Base-by-base conservation (phyloP, 2,329 filamentous ascomycete species). In the Allantophomopsis cytisporea region DNA sequence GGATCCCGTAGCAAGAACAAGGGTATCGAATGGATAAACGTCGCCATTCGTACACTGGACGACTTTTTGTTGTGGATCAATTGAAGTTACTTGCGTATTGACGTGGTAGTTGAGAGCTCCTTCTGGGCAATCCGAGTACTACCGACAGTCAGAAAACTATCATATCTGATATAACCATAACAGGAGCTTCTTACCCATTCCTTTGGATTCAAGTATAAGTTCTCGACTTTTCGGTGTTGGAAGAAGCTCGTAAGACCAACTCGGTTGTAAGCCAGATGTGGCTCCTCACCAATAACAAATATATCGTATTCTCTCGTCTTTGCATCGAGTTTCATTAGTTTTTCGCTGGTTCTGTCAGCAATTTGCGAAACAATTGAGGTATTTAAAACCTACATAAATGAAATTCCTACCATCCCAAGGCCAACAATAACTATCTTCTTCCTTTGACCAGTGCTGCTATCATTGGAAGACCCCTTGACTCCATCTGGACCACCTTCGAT, bases 221-320 rank as follows among this genome's bases (percentile, higher is more conserved):
- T 83, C 60, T 94, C 84, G 32, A 91, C 80, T 49, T 81, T 73
- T 39, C 86, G 73, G 60, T 94, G 85, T 49, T 85, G 78, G 55
- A 94, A 94, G 65, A 88, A 94, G 43, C 79, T 84, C 3, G 86
- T 93, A 38, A 94, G 66, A 3, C 87, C 87, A 21, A 94, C 87
- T 42, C 88, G 78, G 56, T 94, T 94, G 59, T 94, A 94, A 15
- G 87, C 87, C 39, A 94, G 65, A 62, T 94, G 82, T 15, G 81
- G 66, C 56, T 94, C 87, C 52, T 94, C 87, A 44, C 87, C 87
- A 44, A 95, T 81, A 10, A 94, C 85, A 2, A 86, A 70, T 38
- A 94, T 73, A 46, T 85, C 76, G 55, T 87, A 94, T 56, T 87
- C 79, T 50, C 79, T 68, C 45, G 74, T 62, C 51, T 82, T 78